Evolutionary conservation across 495 filamentous ascomycete species (phyloP), one percentile per base, ranked within the genome.

Genomic region (Aspergillus kassunensis): DNA sequence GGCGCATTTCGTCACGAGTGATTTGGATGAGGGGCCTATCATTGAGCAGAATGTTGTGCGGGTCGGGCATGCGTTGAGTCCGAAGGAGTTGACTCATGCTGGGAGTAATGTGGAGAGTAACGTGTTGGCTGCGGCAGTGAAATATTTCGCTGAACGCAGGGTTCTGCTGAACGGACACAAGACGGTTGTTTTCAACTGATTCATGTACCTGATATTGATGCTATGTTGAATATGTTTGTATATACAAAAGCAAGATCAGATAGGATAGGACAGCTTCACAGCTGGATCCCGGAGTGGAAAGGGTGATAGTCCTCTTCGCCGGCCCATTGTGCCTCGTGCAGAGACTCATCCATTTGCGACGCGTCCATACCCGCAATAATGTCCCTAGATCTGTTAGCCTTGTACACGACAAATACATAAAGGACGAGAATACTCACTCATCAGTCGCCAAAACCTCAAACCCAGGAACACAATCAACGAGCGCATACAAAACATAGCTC

Each of bases 41-140:
- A 89, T 89, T 58, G 86, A 88, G 76, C 86, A 89, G 76, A 81
- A 84, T 46, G 81, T 88, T 29, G 74, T 81, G 6, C 73, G 85
- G 2, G 85, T 88, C 9, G 80, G 82, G 67, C 86, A 89, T 64
- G 75, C 69, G 25, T 79, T 87, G 81, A 82, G 79, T 59, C 75
- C 86, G 15, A 86, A 86, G 73, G 79, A 80, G 65, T 65, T 89
- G 65, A 84, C 85, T 4, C 79, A 84, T 47, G 85, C 86, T 56
- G 86, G 86, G 12, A 85, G 81, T 58, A 89, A 87, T 57, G 82
- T 88, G 7, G 86, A 89, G 73, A 87, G 82, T 60, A 84, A 85
- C 53, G 84, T 88, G 35, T 68, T 89, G 40, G 84, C 83, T 6
- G 75, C 83, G 6, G 86, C 86, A 7, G 84, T 89, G 29, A 87